A percentile compares a stretch with the other conserved stretches of the same genome.
These are phyloP conservation scores for Coprinopsis sp. DNA, from an alignment of 768 basidiomycete genomes.

Conservation along the genomic window DNA sequence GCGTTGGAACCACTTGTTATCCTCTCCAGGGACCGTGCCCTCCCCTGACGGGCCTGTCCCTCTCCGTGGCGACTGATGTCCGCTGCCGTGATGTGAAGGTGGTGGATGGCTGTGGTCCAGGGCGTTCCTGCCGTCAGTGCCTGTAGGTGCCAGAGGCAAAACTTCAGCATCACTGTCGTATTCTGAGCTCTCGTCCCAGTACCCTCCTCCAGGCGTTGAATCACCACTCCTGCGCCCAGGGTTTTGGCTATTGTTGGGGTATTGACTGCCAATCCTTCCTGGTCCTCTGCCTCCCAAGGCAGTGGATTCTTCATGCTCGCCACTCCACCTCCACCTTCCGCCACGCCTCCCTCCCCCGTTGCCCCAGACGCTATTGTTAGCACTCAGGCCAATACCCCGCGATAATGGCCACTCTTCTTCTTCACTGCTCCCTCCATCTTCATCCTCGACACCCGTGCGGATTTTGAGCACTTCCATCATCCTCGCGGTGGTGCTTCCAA, in stretches of 20 bases:
- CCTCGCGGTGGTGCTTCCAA: slow-evolving; percentile 94
- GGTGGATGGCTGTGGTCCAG: slow-evolving; percentile 10
- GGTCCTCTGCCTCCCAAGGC: slow-evolving; percentile 30
- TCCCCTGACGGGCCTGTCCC: slow-evolving; percentile 7
- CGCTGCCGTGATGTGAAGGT: neutral
- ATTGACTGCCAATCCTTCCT: slow-evolving; percentile 53
- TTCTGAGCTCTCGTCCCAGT: slow-evolving; percentile 15
- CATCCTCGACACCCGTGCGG: slow-evolving; percentile 91
- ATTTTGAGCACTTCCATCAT: slow-evolving; percentile 99
- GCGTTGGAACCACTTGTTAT: slow-evolving; percentile 94
- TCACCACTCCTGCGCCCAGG: no score
- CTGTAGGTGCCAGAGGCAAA: slow-evolving; percentile 64
- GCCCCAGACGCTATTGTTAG: slow-evolving; percentile 23
- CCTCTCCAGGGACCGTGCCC: slow-evolving; percentile 41
- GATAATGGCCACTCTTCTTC: slow-evolving; percentile 42
- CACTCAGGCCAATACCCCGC: slow-evolving; percentile 19
- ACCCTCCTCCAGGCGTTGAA: no score
- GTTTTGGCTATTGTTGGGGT: slow-evolving; percentile 53
- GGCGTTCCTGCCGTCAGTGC: slow-evolving; percentile 23
- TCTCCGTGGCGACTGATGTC: neutral
- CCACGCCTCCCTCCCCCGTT: slow-evolving; percentile 27
- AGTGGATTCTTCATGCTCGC: slow-evolving; percentile 39
- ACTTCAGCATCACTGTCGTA: slow-evolving; percentile 77
- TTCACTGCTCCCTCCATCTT: slow-evolving; percentile 56
- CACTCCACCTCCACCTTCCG: slow-evolving; percentile 38